phyloP scores from a whole-genome alignment of 2,329 filamentous ascomycete species.

The Annulohypoxylon truncatum region DNA sequence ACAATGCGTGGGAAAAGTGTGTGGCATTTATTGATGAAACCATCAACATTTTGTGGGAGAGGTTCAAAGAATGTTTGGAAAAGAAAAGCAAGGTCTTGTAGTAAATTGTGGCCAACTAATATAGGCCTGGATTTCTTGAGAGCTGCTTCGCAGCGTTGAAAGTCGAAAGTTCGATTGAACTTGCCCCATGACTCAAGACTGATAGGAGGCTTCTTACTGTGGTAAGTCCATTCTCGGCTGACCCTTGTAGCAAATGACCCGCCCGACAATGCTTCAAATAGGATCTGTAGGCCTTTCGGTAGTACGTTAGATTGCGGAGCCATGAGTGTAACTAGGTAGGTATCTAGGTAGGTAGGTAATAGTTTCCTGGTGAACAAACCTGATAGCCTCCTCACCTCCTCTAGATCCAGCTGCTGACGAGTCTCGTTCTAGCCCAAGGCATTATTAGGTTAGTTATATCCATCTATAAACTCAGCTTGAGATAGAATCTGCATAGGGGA shows the following conservation, averaged over 20 bases:
- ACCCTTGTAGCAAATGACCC: slow-evolving; percentile 44
- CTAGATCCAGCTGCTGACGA: not conserved
- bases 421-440: slow-evolving; percentile 3
- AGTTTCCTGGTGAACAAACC: slow-evolving; percentile 19
- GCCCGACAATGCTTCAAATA: slow-evolving; percentile 52
- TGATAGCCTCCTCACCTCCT: slow-evolving; percentile 16
- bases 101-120: slow-evolving; percentile 73
- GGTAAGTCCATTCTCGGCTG: slow-evolving; percentile 23
- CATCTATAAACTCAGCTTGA: not conserved
- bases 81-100: slow-evolving; percentile 72
- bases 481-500: not conserved
- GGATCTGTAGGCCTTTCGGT: slow-evolving; percentile 44
- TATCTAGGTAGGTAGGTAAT: no score
- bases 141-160: slow-evolving; percentile 42
- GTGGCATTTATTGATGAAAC: slow-evolving; percentile 64
- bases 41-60: slow-evolving; percentile 64
- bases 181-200: not conserved
- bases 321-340: not conserved
- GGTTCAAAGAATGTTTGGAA: slow-evolving; percentile 70
- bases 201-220: not conserved
- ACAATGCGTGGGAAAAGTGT: slow-evolving; percentile 61
- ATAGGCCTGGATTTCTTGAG: slow-evolving; percentile 52
- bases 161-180: slow-evolving; percentile 20
- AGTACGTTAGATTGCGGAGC: slow-evolving; percentile 5
- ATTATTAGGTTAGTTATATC: not conserved